A percentile compares a stretch with the other conserved stretches of the same genome.
Conservation (phyloP, 2,329 filamentous ascomycete species). For the Paracorniculantispora psalliotae region DNA sequence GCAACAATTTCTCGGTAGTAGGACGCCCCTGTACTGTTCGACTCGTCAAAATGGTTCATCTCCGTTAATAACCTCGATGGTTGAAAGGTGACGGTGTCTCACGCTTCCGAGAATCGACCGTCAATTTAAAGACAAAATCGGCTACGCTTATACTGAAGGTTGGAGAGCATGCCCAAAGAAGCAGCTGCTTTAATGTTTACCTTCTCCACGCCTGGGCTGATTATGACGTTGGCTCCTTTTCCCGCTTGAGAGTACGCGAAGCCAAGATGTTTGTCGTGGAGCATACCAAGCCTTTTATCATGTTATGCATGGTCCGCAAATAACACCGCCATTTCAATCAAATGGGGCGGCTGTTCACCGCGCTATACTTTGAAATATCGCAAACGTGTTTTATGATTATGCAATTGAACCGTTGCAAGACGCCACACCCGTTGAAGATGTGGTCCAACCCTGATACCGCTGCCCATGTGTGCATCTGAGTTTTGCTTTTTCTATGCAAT, state of each 20-base stretch:
- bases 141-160: too few species aligned
- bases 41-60: too few species aligned
- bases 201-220: constrained; percentile 1
- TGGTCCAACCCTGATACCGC: background rate
- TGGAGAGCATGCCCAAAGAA: too few species aligned
- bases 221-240: constrained; percentile 1
- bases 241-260: background rate
- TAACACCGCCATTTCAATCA: background rate
- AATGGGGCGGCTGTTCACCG: background rate
- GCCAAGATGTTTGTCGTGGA: background rate
- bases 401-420: constrained; percentile 1
- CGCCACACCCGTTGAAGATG: constrained; percentile 10
- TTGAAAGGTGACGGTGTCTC: too few species aligned
- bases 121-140: too few species aligned
- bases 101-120: too few species aligned
- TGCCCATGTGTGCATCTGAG: background rate
- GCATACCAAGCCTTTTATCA: background rate
- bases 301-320: background rate
- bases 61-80: too few species aligned
- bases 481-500: background rate
- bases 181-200: background rate
- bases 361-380: background rate
- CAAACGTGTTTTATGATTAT: background rate
- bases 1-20: too few species aligned
- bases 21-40: too few species aligned